Base-by-base conservation (phyloP, 1,284 basidiomycete species). In the Cutaneotrichosporon daszewskae region DNA sequence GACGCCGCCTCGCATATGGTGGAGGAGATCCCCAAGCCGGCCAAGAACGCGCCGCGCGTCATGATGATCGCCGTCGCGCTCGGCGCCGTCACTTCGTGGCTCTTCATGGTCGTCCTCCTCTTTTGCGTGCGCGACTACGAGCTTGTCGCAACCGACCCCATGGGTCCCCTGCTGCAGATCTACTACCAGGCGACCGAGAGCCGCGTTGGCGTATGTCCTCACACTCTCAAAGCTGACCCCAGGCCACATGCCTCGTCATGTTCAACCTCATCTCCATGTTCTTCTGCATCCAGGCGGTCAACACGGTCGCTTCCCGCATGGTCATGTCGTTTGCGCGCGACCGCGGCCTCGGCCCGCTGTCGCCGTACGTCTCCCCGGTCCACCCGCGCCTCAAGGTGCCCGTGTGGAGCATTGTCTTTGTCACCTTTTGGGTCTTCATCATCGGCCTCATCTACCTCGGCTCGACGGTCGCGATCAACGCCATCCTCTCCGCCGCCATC, bases 241-340 rank as follows among this genome's bases (percentile, higher is more conserved):
- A 62, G 10, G 51, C 59, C 1, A 62, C 60, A 45, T 79, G 79
- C 44, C 45, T 76, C 6, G 47, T 62, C 26, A 62, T 69, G 43
- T 73, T 74, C 57, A 70, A 72, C 14, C 57, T 72, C 25, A 43
- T 59, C 16, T 59, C 57, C 16, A 72, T 74, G 72, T 58, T 56
- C 27, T 55, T 57, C 29, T 49, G 54, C 14, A 46, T 49, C 18
- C 53, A 54, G 43, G 62, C 79, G 16, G 78, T 81, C 53, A 76
- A 77, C 49, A 80, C 79, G 38, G 79, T 79, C 3, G 76, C 79
- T 10, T 82, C 80, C 1, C 76, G 83, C 9, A 79, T 82, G 55
- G 79, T 79, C 4, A 80, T 80, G 73, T 77, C 79, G 25, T 84
- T 85, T 53, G 80, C 82, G 0, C 75, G 82, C 1, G 84, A 85